Evolutionary conservation across 1,284 basidiomycete genomes (phyloP).

Genomic region (Takashimella koratensis): DNA sequence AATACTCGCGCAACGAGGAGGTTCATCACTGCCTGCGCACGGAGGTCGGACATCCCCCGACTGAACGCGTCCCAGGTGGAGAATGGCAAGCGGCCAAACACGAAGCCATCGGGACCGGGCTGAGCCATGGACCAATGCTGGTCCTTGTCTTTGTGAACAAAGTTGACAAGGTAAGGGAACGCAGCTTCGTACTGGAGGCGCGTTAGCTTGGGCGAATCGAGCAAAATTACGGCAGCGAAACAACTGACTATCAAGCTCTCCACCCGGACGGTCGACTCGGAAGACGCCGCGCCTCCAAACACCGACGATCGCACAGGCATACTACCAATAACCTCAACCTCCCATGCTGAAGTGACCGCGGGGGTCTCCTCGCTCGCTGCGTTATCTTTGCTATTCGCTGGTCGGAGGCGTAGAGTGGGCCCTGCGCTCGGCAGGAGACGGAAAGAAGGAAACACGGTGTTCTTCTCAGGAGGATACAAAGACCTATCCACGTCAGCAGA

Average conservation of each 20-base stretch:
- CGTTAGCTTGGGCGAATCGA: too few species aligned
- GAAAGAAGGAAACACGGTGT: slow-evolving; percentile 13
- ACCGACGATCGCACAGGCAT: not conserved
- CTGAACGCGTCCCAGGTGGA: slow-evolving; percentile 10
- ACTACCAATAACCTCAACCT: not conserved
- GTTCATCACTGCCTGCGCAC: slow-evolving; percentile 31
- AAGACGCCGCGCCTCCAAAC: not conserved
- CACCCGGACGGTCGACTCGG: slow-evolving; percentile 13
- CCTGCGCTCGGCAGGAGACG: slow-evolving; percentile 3
- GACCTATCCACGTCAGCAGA: not conserved
- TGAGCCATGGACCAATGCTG: slow-evolving; percentile 38
- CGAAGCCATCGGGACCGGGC: slow-evolving; percentile 36
- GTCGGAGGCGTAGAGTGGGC: slow-evolving; percentile 11
- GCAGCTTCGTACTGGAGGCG: slow-evolving; percentile 6
- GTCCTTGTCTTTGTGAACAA: slow-evolving; percentile 14
- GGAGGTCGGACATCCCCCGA: slow-evolving; percentile 17
- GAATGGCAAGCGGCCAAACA: slow-evolving; percentile 28
- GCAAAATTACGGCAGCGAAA: too few species aligned
- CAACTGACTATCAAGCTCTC: slow-evolving; percentile 36
- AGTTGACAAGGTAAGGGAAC: slow-evolving; percentile 34
- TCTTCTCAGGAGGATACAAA: not conserved
- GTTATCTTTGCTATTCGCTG: not conserved
- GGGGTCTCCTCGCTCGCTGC: not conserved
- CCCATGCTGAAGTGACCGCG: not conserved
- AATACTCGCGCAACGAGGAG: slow-evolving; percentile 23